Base-by-base conservation (phyloP, 1,139 yeast genomes). In the Debaryomycetaceae sp. region DNA sequence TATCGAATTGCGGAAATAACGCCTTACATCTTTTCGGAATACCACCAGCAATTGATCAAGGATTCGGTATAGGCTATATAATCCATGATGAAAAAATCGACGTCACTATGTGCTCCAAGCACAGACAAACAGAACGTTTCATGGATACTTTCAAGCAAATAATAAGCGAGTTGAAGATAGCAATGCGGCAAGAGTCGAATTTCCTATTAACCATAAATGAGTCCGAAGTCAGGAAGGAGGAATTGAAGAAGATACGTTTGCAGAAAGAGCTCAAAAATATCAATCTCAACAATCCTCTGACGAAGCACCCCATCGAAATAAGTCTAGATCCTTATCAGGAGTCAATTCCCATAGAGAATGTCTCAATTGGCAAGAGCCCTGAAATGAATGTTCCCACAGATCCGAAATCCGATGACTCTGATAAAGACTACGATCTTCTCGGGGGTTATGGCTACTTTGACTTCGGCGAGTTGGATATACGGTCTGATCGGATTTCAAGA, bases 381-480 rank as follows among this genome's bases (percentile, higher is more conserved):
- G 43, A 29, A 37, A 41, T 34, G 24, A 44, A 24, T 27, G 42
- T 34, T 34, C 34, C 36, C 29, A 23, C 44, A 11, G 34, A 45
- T 6, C 24, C 24, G 20, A 8, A 8, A 11, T 27, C 31, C 11
- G 31, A 27, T 11, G 31, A 27, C 8, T 27, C 31, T 8, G 40
- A 36, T 7, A 53, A 56, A 11, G 63, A 60, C 17, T 74, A 62
- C 50, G 69, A 69, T 52, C 61, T 80, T 40, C 63, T 82, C 42
- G 88, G 89, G 35, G 90, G 90, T 0, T 84, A 83, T 57, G 91
- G 88, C 4, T 84, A 84, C 59, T 85, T 85, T 59, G 90, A 84
- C 58, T 82, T 83, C 52, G 88, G 83, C 1, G 84, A 81, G 44
- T 62, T 73, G 39, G 75, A 69, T 44, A 42, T 61, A 6, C 52